These are phyloP conservation scores for Botrytis galanthina DNA, from an alignment of 2,329 filamentous ascomycete genomes.

Conservation along the genomic window DNA sequence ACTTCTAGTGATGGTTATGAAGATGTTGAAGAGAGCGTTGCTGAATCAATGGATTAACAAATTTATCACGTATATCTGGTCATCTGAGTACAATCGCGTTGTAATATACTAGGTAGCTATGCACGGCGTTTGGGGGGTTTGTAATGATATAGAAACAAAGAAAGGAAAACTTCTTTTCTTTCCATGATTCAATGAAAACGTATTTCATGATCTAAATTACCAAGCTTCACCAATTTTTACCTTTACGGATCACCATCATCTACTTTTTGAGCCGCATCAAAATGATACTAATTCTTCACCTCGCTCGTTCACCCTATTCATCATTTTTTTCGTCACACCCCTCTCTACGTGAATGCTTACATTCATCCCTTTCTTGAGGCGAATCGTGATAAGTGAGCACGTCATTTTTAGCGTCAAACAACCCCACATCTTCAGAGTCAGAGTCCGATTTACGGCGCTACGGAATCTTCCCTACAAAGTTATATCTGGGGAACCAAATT, in stretches of 20 bases:
- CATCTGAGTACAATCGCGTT: slow-evolving; percentile 13
- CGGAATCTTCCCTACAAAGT: background rate
- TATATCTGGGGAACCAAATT: slow-evolving; percentile 9
- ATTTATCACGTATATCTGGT: background rate
- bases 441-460: slow-evolving; percentile 7
- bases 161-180: background rate
- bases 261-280: background rate
- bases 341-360: background rate
- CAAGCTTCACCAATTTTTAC: background rate
- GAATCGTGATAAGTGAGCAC: slow-evolving; percentile 16
- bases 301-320: background rate
- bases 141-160: slow-evolving; percentile 8
- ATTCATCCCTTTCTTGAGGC: background rate
- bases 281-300: background rate
- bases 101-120: slow-evolving; percentile 26
- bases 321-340: background rate
- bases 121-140: slow-evolving; percentile 20
- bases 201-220: background rate
- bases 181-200: slow-evolving; percentile 6
- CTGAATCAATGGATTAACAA: slow-evolving; percentile 34
- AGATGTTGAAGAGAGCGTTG: slow-evolving; percentile 39
- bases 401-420: slow-evolving; percentile 19
- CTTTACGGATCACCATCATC: background rate
- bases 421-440: slow-evolving; percentile 17
- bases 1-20: slow-evolving; percentile 44